Evolutionary conservation across 208 protist species (phyloP).

Genomic region (Strigomonas culicis): DNA sequence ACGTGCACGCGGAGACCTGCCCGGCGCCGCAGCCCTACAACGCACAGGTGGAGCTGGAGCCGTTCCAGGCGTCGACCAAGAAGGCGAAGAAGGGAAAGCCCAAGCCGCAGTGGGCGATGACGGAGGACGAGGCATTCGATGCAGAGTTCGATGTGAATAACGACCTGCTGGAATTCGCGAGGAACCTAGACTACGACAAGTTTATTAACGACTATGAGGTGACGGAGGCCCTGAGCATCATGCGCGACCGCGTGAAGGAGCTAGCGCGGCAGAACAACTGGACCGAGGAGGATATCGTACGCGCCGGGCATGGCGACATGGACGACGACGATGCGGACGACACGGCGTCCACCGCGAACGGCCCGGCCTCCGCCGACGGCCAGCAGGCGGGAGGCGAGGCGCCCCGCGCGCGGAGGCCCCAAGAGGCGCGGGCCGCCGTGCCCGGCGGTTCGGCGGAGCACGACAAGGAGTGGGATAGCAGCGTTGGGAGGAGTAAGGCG

Average conservation of each 20-base stretch:
- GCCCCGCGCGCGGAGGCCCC: slow-evolving; percentile 5
- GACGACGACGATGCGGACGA: slow-evolving; percentile 42
- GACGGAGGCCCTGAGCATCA: slow-evolving; percentile 80
- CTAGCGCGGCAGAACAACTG: slow-evolving; percentile 77
- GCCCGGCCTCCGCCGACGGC: not conserved
- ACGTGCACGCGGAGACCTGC: not conserved
- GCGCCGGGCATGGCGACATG: slow-evolving; percentile 21
- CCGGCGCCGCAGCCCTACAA: slow-evolving; percentile 32
- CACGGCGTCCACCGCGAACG: slow-evolving; percentile 19
- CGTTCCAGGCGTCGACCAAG: slow-evolving; percentile 20
- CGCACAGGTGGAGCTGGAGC: slow-evolving; percentile 21
- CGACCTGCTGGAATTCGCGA: slow-evolving; percentile 84
- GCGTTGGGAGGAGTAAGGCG: slow-evolving; percentile 33
- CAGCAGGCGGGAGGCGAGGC: not conserved
- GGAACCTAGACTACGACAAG: slow-evolving; percentile 85
- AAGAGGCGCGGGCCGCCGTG: slow-evolving; percentile 20
- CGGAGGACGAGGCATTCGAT: slow-evolving; percentile 88
- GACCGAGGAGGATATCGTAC: slow-evolving; percentile 62
- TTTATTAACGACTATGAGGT: slow-evolving; percentile 90
- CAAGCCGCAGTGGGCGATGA: slow-evolving; percentile 92
- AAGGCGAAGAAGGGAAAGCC: slow-evolving; percentile 26
- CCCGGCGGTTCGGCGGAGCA: slow-evolving; percentile 33
- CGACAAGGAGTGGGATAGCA: slow-evolving; percentile 56
- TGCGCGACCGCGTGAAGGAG: slow-evolving; percentile 87
- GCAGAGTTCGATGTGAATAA: slow-evolving; percentile 60